phyloP scores from a whole-genome alignment of 306 rosid genomes.

The Datisca glomerata region DNA sequence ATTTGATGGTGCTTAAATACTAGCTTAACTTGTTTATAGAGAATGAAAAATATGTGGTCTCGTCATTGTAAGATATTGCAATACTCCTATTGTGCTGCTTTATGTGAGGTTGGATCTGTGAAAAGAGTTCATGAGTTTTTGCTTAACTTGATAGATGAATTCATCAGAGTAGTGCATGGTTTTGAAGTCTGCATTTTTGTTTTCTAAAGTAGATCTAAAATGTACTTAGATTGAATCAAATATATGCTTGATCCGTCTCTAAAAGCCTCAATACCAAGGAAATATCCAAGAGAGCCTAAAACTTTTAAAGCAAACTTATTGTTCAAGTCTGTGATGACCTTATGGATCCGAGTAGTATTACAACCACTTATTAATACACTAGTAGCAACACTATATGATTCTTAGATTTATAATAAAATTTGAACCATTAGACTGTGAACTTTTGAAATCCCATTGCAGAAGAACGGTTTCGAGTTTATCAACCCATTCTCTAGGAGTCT shows the following conservation, averaged over 20 bases:
- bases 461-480: background rate
- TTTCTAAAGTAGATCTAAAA: background rate
- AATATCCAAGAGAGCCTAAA: background rate
- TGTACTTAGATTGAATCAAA: background rate
- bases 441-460: background rate
- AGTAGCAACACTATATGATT: background rate
- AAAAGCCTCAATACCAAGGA: background rate
- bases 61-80: background rate
- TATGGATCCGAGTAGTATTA: background rate
- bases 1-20: background rate
- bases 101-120: background rate
- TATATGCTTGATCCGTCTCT: background rate
- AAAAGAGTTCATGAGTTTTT: background rate
- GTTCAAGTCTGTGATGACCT: background rate
- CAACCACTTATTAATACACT: background rate
- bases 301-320: background rate
- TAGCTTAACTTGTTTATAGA: background rate
- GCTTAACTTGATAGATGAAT: background rate
- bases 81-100: background rate
- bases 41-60: background rate
- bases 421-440: background rate
- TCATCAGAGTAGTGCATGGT: background rate
- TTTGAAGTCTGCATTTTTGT: background rate
- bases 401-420: background rate
- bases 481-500: background rate